Conservation (phyloP, 1,284 basidiomycete genomes). For the Wallemia ichthyophaga region DNA sequence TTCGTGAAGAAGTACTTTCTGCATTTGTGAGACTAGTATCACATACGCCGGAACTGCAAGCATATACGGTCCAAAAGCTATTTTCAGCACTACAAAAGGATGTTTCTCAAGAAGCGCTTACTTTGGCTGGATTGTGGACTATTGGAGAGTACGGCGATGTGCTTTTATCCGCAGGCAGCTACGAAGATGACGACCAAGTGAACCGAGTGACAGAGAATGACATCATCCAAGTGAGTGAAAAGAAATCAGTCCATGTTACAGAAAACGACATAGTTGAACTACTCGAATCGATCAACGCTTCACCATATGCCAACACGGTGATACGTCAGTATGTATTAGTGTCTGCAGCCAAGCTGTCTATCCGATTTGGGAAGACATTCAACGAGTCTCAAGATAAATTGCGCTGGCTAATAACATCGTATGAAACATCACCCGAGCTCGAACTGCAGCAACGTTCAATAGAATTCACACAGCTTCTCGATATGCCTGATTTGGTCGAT, state of each 20-base stretch:
- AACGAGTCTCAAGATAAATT: conserved; percentile 39
- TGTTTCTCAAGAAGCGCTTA: conserved; percentile 85
- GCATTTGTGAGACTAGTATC: conserved; percentile 85
- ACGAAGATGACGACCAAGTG: conserved; percentile 50
- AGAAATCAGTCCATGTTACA: conserved; percentile 26
- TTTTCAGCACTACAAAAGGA: conserved; percentile 65
- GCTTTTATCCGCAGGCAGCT: conserved; percentile 57
- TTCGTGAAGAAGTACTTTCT: conserved; percentile 81
- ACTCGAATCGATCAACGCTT: conserved; percentile 58
- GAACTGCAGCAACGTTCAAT: conserved; percentile 89
- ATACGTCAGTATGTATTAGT: conserved; percentile 79
- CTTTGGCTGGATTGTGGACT: conserved; percentile 76
- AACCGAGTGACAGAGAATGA: conserved; percentile 24
- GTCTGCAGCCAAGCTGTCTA: conserved; percentile 64
- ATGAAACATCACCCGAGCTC: conserved; percentile 57
- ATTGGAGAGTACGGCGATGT: conserved; percentile 90
- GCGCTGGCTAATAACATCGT: conserved; percentile 42
- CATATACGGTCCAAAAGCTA: conserved; percentile 76
- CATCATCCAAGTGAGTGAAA: too few species aligned
- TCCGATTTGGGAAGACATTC: conserved; percentile 25
- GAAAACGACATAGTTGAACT: conserved; percentile 34
- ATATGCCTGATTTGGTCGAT: conserved; percentile 35
- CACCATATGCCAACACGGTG: conserved; percentile 74
- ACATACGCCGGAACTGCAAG: conserved; percentile 88
- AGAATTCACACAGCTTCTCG: conserved; percentile 66